Evolutionary conservation across 192 early-diverging fungal species (phyloP).

Genomic region (Spizellomyces punctatus): DNA sequence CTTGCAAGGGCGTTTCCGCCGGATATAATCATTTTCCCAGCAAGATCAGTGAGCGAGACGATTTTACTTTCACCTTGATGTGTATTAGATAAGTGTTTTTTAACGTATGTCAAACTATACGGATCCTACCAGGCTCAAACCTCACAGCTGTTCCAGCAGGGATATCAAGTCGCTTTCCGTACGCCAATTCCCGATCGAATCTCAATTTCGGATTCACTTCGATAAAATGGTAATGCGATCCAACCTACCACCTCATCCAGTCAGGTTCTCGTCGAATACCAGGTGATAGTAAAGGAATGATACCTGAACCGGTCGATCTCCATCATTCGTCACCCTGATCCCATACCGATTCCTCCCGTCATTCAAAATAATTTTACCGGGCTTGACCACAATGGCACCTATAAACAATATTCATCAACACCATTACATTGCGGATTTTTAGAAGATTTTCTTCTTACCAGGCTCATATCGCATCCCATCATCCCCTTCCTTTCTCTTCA

Average conservation of each 20-base stretch:
- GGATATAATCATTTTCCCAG: conserved; percentile 71
- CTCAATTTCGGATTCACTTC: conserved; percentile 79
- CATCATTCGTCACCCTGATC: conserved; percentile 85
- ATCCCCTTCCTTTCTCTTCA: too few species aligned
- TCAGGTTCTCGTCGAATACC: too few species aligned
- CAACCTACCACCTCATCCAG: conserved; percentile 57
- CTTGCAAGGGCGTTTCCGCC: conserved; percentile 87
- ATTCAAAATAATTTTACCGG: conserved; percentile 77
- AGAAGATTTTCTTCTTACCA: too few species aligned
- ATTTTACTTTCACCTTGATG: conserved; percentile 77
- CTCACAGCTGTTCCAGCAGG: conserved; percentile 92
- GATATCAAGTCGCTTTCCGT: conserved; percentile 88
- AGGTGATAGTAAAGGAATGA: conserved; percentile 1
- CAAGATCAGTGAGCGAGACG: conserved; percentile 83
- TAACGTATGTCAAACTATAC: conserved; percentile 7
- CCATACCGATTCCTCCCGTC: conserved; percentile 68
- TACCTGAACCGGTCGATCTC: conserved; percentile 92
- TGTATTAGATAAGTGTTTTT: neutral
- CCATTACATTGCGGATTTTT: too few species aligned
- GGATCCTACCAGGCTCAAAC: conserved; percentile 75
- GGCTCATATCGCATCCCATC: too few species aligned
- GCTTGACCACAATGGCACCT: conserved; percentile 69
- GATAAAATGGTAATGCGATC: conserved; percentile 96
- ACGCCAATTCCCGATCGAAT: conserved; percentile 84
- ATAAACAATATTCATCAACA: conserved; percentile 29